A percentile compares a stretch with the other conserved stretches of the same genome.
phyloP scores from a whole-genome alignment of 169 alveolate genomes.

The Eimeria brunetti region DNA sequence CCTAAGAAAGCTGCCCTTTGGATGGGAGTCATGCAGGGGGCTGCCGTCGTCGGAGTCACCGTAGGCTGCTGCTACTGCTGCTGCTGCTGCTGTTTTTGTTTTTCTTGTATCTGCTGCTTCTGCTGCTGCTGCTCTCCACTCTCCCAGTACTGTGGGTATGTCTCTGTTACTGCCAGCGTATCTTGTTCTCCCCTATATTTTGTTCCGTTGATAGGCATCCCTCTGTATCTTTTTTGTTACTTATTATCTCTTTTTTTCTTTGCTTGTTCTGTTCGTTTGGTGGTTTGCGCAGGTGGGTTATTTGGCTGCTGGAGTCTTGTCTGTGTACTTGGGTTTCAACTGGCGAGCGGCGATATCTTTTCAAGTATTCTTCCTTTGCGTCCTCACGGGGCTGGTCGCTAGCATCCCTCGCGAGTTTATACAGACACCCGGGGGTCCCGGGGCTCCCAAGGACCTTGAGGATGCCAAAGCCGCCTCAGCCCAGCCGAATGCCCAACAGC shows the following conservation, averaged over 20 bases:
- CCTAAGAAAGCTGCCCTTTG: slow-evolving; percentile 74
- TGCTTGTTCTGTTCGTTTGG: neutral
- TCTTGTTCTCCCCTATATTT: neutral
- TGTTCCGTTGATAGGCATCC: neutral
- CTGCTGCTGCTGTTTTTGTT: slow-evolving; percentile 5
- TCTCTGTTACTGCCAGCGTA: neutral
- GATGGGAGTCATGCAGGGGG: slow-evolving; percentile 82
- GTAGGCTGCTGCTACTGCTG: slow-evolving; percentile 47
- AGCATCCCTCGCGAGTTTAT: neutral
- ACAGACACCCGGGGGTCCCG: slow-evolving; percentile 43
- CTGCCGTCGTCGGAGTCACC: slow-evolving; percentile 81
- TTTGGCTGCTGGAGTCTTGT: slow-evolving; percentile 59
- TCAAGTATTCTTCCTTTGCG: slow-evolving; percentile 22
- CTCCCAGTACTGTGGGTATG: neutral
- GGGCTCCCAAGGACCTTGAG: neutral
- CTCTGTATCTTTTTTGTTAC: neutral
- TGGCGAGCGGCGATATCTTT: slow-evolving; percentile 62
- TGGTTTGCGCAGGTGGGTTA: slow-evolving; percentile 70
- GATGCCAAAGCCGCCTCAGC: neutral
- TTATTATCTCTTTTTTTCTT: neutral
- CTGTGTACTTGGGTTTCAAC: slow-evolving; percentile 66
- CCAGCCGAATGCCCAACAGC: neutral
- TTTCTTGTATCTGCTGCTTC: slow-evolving; percentile 1
- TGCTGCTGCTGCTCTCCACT: slow-evolving; percentile 8
- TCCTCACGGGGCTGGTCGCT: neutral